Percentiles rank a stretch among this genome's conserved stretches.
phyloP scores from a whole-genome alignment of 306 rosid genomes.

The Delonix regia region DNA sequence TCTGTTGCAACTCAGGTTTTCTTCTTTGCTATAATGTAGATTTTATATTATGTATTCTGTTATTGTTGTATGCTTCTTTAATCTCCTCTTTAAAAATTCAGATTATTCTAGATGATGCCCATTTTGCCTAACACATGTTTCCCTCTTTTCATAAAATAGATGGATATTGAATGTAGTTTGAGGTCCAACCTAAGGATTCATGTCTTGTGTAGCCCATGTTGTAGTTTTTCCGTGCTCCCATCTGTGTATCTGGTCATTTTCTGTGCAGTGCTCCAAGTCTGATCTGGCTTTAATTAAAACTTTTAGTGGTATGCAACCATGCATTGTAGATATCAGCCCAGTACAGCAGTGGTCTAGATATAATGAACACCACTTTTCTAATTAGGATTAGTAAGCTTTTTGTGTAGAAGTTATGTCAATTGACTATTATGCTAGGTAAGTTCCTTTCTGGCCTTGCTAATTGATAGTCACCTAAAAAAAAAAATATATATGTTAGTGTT shows the following conservation, averaged over 20 bases:
- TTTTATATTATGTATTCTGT: slow-evolving; percentile 20
- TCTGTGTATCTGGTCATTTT: slow-evolving; percentile 12
- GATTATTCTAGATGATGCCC: neutral
- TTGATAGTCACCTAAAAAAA: slow-evolving; percentile 19
- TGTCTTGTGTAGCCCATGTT: slow-evolving; percentile 16
- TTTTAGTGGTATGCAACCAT: neutral
- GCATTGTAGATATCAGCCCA: neutral
- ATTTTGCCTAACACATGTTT: neutral
- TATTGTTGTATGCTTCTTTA: slow-evolving; percentile 13
- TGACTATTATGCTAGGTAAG: slow-evolving; percentile 14
- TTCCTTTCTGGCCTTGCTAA: slow-evolving; percentile 4
- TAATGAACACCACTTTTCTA: neutral
- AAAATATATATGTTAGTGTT: slow-evolving; percentile 21
- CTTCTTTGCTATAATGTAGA: slow-evolving; percentile 13
- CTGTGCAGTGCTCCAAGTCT: slow-evolving; percentile 28
- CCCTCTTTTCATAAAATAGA: neutral
- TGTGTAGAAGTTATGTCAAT: slow-evolving; percentile 1
- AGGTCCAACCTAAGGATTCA: slow-evolving; percentile 11
- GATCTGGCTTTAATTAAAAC: slow-evolving; percentile 23
- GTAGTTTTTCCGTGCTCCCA: slow-evolving; percentile 25
- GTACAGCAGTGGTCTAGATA: slow-evolving; percentile 11
- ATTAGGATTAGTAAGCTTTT: slow-evolving; percentile 20
- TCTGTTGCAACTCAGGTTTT: slow-evolving; percentile 91
- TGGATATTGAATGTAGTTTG: neutral
- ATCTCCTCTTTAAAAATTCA: neutral